phyloP scores from a whole-genome alignment of 1,284 basidiomycete genomes.

The Naganishia cerealis region DNA sequence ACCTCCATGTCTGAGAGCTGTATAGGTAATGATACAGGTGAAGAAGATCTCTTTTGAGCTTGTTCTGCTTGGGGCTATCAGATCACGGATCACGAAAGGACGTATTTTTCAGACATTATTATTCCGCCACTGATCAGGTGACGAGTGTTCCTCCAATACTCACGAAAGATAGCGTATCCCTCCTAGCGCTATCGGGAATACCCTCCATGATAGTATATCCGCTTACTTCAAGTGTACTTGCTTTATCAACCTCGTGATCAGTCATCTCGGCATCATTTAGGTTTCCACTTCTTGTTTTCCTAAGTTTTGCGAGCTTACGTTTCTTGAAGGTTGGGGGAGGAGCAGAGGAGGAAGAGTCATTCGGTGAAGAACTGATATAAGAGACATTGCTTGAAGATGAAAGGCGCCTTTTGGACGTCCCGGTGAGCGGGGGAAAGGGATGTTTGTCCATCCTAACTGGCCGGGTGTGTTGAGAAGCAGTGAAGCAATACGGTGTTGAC shows the following conservation, averaged over 20 bases:
- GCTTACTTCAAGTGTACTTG: background rate
- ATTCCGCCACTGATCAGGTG: background rate
- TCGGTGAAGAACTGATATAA: background rate
- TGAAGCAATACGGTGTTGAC: too few relatives aligned
- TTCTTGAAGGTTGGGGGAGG: slow-evolving; percentile 20
- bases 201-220: background rate
- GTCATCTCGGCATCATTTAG: background rate
- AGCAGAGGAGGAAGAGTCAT: background rate
- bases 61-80: background rate
- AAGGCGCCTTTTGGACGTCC: background rate
- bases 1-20: slow-evolving; percentile 1
- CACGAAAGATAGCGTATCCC: background rate
- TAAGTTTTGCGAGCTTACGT: background rate
- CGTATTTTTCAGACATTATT: too few relatives aligned
- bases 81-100: background rate
- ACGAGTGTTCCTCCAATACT: background rate
- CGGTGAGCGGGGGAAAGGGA: background rate
- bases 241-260: background rate
- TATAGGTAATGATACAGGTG: background rate
- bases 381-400: background rate
- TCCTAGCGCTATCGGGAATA: slow-evolving; percentile 10
- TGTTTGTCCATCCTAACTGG: background rate
- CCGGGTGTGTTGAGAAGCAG: background rate
- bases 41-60: background rate
- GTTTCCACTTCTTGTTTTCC: background rate